Base-by-base conservation (phyloP, 208 protist species). In the Leishmania aethiopica region DNA sequence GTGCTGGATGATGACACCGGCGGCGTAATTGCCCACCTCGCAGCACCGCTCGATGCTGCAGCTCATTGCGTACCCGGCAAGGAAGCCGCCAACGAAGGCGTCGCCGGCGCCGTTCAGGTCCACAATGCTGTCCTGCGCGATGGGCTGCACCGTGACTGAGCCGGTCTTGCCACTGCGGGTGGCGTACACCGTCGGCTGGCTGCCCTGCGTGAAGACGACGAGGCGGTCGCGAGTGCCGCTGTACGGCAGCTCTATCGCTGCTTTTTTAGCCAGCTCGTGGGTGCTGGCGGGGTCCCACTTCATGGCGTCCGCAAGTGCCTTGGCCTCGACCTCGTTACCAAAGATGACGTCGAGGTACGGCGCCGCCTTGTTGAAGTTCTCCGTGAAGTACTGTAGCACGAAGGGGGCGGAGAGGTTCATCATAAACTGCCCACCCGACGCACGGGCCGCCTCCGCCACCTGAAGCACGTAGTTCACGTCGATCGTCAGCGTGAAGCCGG, bases 61-160 rank as follows among this genome's bases (percentile, higher is more conserved):
- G 51, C 90, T 96, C 35, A 89, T n/a, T 13, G 90, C 89, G 66
- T 95, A 95, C 25, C 88, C 89, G 53, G 97, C 86, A 1, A 99
- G 85, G 91, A 99, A 99, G 70, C 99, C 99, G 78, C 99, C 99
- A 25, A 99, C 98, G 82, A 99, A 99, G 32, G 97, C 90, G 85
- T 99, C 99, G 75, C 99, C 99, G 47, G 99, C 99, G 75, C 96
- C 99, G 86, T 99, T 99, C 64, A 97, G 95, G 88, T 99, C 99
- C 15, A 99, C 93, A 51, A 99, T 99, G 57, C 97, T 89, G 35
- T 99, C 94, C 17, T 71, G 49, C 19, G 85, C 76, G 51, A 99
- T 89, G 5, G 85, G 70, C 32, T 82, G 60, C 77, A 99, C 97
- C 11, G 80, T 75, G 51, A 96, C 91, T 40, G 80, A 78, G 32